Conservation (phyloP, 805 yeast species). For the Candida pseudofarinosa region DNA sequence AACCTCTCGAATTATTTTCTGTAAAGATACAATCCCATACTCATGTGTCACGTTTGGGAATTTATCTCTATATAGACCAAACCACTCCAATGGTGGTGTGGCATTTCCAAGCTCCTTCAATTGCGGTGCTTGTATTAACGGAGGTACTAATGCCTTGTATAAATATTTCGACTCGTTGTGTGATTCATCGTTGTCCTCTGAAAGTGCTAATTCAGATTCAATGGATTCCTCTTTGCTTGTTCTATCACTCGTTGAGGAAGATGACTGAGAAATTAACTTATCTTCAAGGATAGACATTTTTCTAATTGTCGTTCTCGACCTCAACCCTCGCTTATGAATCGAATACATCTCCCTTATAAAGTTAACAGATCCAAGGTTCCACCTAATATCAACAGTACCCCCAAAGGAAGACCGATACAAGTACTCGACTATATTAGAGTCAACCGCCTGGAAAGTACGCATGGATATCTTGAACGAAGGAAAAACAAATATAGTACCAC, state of each 20-base stretch:
- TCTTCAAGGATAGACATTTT: slow-evolving; percentile 5
- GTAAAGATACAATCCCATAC: slow-evolving; percentile 66
- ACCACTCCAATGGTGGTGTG: slow-evolving; percentile 98
- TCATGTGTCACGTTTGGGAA: slow-evolving; percentile 89
- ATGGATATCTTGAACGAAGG: slow-evolving; percentile 73
- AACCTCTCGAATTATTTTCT: slow-evolving; percentile 67
- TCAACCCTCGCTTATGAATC: slow-evolving; percentile 71
- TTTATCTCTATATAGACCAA: slow-evolving; percentile 83
- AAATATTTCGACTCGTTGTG: slow-evolving; percentile 41
- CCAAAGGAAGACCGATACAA: slow-evolving; percentile 71
- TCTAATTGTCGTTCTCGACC: slow-evolving; percentile 47
- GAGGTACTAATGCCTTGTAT: slow-evolving; percentile 67
- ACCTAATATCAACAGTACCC: slow-evolving; percentile 84
- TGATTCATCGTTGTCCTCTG: slow-evolving; percentile 34
- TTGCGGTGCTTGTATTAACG: slow-evolving; percentile 84
- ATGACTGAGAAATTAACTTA: slow-evolving; percentile 7
- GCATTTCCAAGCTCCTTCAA: slow-evolving; percentile 91
- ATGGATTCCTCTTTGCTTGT: slow-evolving; percentile 7
- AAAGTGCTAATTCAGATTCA: slow-evolving; percentile 22
- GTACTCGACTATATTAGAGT: slow-evolving; percentile 57
- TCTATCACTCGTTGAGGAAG: slow-evolving; percentile 6
- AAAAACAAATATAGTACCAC: slow-evolving; percentile 76
- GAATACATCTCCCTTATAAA: slow-evolving; percentile 92
- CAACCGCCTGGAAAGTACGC: slow-evolving; percentile 64
- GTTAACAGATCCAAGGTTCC: slow-evolving; percentile 92